Evolutionary conservation across 257 asterid genomes (phyloP).

Genomic region (Mitragyna speciosa): DNA sequence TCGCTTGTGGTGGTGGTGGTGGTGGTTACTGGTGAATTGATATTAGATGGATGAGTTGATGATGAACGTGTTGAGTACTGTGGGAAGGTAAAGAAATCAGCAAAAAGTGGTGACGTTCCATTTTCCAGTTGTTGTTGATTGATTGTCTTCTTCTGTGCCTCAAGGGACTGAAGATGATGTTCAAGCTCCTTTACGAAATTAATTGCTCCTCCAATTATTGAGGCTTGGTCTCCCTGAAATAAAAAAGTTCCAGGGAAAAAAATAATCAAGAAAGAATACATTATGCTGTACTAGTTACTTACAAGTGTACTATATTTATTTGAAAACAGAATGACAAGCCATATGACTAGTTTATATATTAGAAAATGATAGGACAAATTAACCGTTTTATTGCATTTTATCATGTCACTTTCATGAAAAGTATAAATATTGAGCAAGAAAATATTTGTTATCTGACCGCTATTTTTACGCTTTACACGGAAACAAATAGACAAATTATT

Average conservation of each 20-base stretch:
- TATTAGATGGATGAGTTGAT: constrained; percentile 8
- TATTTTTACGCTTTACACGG: constrained; percentile 3
- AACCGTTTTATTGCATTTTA: constrained; percentile 1
- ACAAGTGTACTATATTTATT: constrained; percentile 1
- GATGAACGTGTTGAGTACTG: constrained; percentile 33
- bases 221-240: constrained; percentile 90
- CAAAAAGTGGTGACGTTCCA: constrained; percentile 23
- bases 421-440: constrained; percentile 7
- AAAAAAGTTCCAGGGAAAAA: background rate
- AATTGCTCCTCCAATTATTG: constrained; percentile 86
- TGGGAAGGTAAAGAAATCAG: constrained; percentile 47
- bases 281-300: background rate
- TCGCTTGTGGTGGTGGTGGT: constrained; percentile 2
- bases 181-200: constrained; percentile 84
- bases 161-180: constrained; percentile 63
- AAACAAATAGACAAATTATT: background rate
- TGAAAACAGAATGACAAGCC: constrained; percentile 6
- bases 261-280: background rate
- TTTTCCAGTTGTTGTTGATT: background rate
- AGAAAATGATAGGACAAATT: background rate
- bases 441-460: background rate
- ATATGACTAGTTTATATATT: background rate
- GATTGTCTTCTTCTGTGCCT: constrained; percentile 27
- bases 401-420: constrained; percentile 23
- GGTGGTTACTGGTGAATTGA: constrained; percentile 2